A percentile compares a stretch with the other conserved stretches of the same genome.
These are phyloP conservation scores for Microdochium nivale DNA, from an alignment of 2,329 filamentous ascomycete species.

Conservation along the genomic window DNA sequence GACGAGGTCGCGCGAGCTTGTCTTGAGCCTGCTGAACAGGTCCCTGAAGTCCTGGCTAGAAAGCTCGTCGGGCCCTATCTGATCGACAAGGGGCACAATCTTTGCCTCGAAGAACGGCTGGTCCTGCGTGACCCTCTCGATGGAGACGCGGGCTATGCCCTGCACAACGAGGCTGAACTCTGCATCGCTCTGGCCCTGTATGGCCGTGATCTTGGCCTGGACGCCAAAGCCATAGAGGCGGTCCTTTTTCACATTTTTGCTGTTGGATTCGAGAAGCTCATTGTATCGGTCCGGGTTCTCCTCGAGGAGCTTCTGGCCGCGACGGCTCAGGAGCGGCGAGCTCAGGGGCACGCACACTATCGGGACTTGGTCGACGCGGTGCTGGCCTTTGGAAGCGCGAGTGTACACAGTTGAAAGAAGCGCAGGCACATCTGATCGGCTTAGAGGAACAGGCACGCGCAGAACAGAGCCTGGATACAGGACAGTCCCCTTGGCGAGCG, in stretches of 20 bases:
- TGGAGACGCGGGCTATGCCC: conserved; percentile 66
- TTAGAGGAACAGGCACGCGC: conserved; percentile 69
- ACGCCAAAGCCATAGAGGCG: conserved; percentile 82
- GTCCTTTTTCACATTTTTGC: conserved; percentile 51
- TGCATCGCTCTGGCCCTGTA: conserved; percentile 65
- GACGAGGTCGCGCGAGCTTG: conserved; percentile 77
- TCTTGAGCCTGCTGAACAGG: conserved; percentile 73
- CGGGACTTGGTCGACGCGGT: conserved; percentile 58
- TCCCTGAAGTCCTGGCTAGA: conserved; percentile 33
- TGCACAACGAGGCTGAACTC: conserved; percentile 84
- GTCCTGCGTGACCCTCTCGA: conserved; percentile 69
- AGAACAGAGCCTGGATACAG: conserved; percentile 80
- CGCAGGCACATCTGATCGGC: conserved; percentile 80
- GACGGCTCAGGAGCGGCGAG: conserved; percentile 63
- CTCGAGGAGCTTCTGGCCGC: conserved; percentile 69
- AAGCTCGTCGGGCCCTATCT: conserved; percentile 11
- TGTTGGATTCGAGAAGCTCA: conserved; percentile 41
- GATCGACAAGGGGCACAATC: conserved; percentile 37
- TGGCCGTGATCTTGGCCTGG: conserved; percentile 67
- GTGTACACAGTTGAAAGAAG: conserved; percentile 81
- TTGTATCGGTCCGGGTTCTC: conserved; percentile 46
- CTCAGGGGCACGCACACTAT: conserved; percentile 83
- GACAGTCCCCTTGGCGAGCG: conserved; percentile 70
- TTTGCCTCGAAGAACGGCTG: conserved; percentile 78
- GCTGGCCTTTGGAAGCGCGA: conserved; percentile 59